Evolutionary conservation across 2,329 filamentous ascomycete species (phyloP).

Genomic region (Elsinoe perseae): DNA sequence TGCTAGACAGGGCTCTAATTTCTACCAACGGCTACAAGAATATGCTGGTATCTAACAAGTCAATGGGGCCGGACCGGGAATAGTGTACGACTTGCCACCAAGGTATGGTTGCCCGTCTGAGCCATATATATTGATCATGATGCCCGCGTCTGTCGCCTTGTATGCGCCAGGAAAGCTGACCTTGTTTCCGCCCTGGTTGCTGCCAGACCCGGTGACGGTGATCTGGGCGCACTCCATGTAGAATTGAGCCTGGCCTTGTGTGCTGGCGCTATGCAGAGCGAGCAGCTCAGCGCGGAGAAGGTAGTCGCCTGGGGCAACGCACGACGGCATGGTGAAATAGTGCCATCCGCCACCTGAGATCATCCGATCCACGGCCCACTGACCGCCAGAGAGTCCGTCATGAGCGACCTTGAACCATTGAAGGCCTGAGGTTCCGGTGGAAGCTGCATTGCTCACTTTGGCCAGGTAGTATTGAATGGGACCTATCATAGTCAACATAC

Average conservation of each 20-base stretch:
- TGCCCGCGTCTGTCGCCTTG: slow-evolving; percentile 18
- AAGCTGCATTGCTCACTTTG: slow-evolving; percentile 40
- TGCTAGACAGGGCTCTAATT: no score
- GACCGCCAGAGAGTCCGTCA: slow-evolving; percentile 40
- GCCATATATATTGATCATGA: slow-evolving; percentile 20
- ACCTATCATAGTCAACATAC: neutral
- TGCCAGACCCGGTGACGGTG: slow-evolving; percentile 19
- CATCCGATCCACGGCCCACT: slow-evolving; percentile 41
- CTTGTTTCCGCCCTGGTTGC: neutral
- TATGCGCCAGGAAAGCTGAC: slow-evolving; percentile 19
- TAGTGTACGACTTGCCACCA: slow-evolving; percentile 15
- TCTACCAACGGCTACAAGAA: no score
- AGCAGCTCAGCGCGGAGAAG: slow-evolving; percentile 49
- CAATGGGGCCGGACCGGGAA: slow-evolving; percentile 17
- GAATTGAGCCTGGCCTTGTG: slow-evolving; percentile 36
- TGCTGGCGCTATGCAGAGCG: slow-evolving; percentile 47
- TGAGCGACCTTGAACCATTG: slow-evolving; percentile 49
- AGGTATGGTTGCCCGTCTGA: neutral
- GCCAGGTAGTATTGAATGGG: slow-evolving; percentile 11
- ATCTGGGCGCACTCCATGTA: slow-evolving; percentile 32
- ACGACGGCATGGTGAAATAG: slow-evolving; percentile 38
- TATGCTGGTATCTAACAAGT: neutral
- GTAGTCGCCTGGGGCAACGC: slow-evolving; percentile 48
- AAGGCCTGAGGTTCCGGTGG: slow-evolving; percentile 36
- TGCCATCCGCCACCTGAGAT: slow-evolving; percentile 33